phyloP scores from a whole-genome alignment of 106 monocot species.

The Apostasia ramifera region DNA sequence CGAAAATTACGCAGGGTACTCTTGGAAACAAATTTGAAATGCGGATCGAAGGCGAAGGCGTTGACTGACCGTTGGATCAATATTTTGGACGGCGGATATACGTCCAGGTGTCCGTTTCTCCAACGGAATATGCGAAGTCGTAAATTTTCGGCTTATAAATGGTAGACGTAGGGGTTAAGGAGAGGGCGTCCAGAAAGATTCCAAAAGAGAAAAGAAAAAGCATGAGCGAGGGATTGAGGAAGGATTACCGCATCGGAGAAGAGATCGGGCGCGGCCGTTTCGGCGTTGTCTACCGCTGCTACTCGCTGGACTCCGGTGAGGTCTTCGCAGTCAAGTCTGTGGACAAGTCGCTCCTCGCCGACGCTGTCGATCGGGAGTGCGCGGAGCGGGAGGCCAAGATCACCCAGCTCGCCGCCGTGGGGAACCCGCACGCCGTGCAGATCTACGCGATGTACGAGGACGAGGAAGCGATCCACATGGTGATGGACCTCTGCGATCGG shows the following conservation, averaged over 20 bases:
- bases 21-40: no score
- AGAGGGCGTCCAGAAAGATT: no score
- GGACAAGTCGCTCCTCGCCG: constrained; percentile 29
- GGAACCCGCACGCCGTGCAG: constrained; percentile 33
- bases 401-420: constrained; percentile 18
- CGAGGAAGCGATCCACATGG: constrained; percentile 21
- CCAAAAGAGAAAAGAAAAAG: not conserved
- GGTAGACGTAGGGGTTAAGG: no score
- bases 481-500: constrained; percentile 46
- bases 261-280: constrained; percentile 56
- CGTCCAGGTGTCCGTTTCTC: no score
- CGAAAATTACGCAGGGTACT: no score
- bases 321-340: constrained; percentile 41
- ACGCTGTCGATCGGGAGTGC: constrained; percentile 26
- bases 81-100: no score
- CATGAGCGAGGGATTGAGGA: constrained; percentile 19
- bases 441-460: constrained; percentile 50
- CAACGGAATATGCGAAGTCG: no score
- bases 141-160: no score
- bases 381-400: constrained; percentile 32
- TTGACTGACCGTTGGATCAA: no score
- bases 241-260: constrained; percentile 35
- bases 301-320: constrained; percentile 23
- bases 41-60: no score
- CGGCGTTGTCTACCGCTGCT: constrained; percentile 32